Percentiles rank a stretch among this genome's conserved stretches.
phyloP scores from a whole-genome alignment of 2,329 filamentous ascomycete species.

The Aspergillus phoenicis region DNA sequence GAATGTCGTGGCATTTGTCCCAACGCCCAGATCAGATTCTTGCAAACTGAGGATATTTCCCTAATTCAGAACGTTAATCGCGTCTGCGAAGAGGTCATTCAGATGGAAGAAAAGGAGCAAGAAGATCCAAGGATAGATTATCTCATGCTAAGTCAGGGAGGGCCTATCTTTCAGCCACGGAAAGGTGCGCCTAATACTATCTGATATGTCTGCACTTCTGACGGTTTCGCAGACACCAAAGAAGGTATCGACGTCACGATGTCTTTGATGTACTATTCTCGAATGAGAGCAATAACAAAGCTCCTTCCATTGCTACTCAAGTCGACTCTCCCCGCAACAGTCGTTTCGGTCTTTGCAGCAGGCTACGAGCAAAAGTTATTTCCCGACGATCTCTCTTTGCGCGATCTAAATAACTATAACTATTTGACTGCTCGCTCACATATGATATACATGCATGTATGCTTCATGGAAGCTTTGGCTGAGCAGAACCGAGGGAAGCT shows the following conservation, averaged over 20 bases:
- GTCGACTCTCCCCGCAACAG: constrained; percentile 2
- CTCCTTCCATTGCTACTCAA: constrained; percentile 10
- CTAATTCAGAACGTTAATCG: neutral
- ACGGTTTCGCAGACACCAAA: constrained; percentile 1
- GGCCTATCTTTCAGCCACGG: neutral
- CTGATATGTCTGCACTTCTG: neutral
- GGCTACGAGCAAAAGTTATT: constrained; percentile 5
- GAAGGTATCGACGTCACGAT: constrained; percentile 11
- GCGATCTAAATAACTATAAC: neutral
- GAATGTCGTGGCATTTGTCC: constrained; percentile 6
- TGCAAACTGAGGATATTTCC: constrained; percentile 1
- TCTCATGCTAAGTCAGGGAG: constrained; percentile 9
- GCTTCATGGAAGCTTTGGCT: constrained; percentile 7
- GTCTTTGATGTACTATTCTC: constrained; percentile 13
- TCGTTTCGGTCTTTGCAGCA: constrained; percentile 8
- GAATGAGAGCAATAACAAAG: constrained; percentile 7
- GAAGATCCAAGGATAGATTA: constrained; percentile 5
- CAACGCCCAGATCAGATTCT: neutral
- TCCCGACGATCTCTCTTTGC: constrained; percentile 9
- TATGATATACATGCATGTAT: constrained; percentile 12
- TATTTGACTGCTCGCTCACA: constrained; percentile 8
- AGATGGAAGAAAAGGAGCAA: neutral
- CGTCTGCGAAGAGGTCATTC: neutral
- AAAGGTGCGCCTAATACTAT: neutral
- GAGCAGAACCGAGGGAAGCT: constrained; percentile 3